Evolutionary conservation across 1,284 basidiomycete genomes (phyloP).

Genomic region (Athelia sp.): DNA sequence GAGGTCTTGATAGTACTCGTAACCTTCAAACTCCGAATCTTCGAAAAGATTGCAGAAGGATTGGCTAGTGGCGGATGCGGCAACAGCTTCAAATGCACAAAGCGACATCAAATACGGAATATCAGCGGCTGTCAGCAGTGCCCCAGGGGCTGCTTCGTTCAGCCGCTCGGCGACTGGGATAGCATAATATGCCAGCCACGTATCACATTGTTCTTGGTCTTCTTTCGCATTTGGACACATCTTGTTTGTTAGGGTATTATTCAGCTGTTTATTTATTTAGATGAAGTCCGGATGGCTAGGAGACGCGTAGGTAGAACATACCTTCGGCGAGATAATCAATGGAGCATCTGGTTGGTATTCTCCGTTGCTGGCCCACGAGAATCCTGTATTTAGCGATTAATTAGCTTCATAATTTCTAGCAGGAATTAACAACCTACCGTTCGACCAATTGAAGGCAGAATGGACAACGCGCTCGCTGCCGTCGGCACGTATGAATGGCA

Average conservation of each 20-base stretch:
- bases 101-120: conserved; percentile 61
- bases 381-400: conserved; percentile 44
- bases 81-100: conserved; percentile 74
- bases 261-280: too few relatives aligned
- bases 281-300: too few relatives aligned
- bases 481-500: conserved; percentile 68
- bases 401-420: background rate
- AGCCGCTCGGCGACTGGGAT: conserved; percentile 56
- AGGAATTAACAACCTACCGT: conserved; percentile 34
- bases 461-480: conserved; percentile 58
- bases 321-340: conserved; percentile 50
- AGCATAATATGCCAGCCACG: conserved; percentile 55
- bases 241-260: conserved; percentile 71
- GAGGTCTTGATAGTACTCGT: conserved; percentile 70
- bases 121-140: conserved; percentile 55
- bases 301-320: conserved; percentile 17
- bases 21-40: conserved; percentile 50
- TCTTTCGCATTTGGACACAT: conserved; percentile 60
- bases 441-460: conserved; percentile 68
- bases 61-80: conserved; percentile 36
- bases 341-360: conserved; percentile 38
- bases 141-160: conserved; percentile 57
- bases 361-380: conserved; percentile 39
- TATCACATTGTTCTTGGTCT: conserved; percentile 35
- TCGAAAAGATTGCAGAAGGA: conserved; percentile 71